These are phyloP conservation scores for Harrya chromipes DNA, from an alignment of 768 basidiomycete species.

Conservation along the genomic window DNA sequence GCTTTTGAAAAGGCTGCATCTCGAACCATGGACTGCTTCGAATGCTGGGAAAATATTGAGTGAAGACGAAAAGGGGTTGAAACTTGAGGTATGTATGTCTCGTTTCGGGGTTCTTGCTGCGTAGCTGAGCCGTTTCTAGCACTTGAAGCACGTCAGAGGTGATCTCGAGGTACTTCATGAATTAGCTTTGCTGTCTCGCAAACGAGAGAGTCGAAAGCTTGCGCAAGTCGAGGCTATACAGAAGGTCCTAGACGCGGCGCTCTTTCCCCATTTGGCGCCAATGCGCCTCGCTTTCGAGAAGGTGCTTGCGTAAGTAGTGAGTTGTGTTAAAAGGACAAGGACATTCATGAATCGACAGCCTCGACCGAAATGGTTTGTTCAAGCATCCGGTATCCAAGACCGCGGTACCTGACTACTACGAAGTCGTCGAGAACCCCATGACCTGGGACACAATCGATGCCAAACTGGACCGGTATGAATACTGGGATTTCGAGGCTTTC, in stretches of 20 bases:
- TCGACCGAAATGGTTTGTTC: constrained; percentile 75
- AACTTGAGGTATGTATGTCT: constrained; percentile 62
- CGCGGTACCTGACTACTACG: constrained; percentile 89
- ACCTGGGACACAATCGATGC: constrained; percentile 78
- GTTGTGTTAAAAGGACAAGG: neutral
- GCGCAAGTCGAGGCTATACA: constrained; percentile 65
- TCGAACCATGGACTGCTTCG: constrained; percentile 96
- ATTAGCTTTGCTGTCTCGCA: constrained; percentile 63
- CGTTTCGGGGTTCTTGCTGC: neutral
- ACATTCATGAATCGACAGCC: constrained; percentile 39
- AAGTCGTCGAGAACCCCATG: constrained; percentile 84
- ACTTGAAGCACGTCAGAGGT: constrained; percentile 60
- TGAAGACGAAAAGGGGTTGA: constrained; percentile 79
- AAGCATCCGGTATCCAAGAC: constrained; percentile 74
- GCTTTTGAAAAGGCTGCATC: constrained; percentile 84
- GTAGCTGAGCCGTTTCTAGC: constrained; percentile 27
- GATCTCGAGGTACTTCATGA: constrained; percentile 75
- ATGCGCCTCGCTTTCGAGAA: constrained; percentile 67
- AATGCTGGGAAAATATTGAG: constrained; percentile 60
- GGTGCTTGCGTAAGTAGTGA: constrained; percentile 59
- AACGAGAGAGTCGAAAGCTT: constrained; percentile 81
- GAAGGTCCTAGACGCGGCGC: constrained; percentile 53
- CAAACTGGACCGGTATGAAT: constrained; percentile 80
- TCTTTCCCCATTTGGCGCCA: constrained; percentile 64
- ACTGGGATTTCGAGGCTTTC: constrained; percentile 75